Conservation (phyloP, 176 grass and related monocot genomes). For the Triticum turgidum region DNA sequence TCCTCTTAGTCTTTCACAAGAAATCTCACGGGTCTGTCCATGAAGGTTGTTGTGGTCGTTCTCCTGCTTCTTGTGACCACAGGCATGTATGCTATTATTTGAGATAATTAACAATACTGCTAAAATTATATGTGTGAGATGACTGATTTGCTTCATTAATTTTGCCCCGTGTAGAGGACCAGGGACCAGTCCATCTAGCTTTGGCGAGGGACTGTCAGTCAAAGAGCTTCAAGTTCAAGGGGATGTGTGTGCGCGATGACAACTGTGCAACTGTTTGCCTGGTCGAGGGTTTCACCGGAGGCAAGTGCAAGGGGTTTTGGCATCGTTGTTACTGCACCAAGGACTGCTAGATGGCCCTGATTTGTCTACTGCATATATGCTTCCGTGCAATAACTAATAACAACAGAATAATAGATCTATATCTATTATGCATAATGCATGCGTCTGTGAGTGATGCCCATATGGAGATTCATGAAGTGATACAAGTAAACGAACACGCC, state of each 20-base stretch:
- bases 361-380: neutral
- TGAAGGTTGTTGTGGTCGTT: neutral
- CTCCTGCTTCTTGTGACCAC: neutral
- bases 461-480: neutral
- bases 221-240: slow-evolving; percentile 44
- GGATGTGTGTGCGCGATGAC: slow-evolving; percentile 7
- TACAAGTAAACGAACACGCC: neutral
- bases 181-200: slow-evolving; percentile 1
- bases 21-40: neutral
- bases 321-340: neutral
- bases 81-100: neutral
- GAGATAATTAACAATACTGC: neutral
- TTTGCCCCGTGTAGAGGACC: slow-evolving; percentile 23
- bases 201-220: slow-evolving; percentile 44
- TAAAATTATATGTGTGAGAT: neutral
- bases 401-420: neutral
- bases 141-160: neutral
- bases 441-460: neutral
- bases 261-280: slow-evolving; percentile 53
- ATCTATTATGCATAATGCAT: neutral
- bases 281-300: slow-evolving; percentile 45
- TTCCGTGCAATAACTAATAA: neutral
- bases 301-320: slow-evolving; percentile 40
- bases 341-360: neutral
- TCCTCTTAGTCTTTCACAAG: neutral